These are phyloP conservation scores for Petasospora fabianii DNA, from an alignment of 1,139 yeast species.

Conservation along the genomic window DNA sequence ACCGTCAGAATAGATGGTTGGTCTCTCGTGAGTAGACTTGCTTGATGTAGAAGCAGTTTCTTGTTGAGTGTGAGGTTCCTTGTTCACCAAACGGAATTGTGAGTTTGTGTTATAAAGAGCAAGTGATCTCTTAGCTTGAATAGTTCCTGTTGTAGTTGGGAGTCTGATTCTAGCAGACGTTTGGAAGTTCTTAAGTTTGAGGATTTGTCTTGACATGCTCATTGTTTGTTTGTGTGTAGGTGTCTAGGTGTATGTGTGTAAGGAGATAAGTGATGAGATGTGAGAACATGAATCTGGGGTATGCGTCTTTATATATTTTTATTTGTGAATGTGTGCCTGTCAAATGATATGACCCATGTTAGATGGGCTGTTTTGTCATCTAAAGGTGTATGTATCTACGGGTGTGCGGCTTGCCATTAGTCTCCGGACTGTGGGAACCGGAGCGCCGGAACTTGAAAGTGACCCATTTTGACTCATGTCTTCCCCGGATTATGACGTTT, in stretches of 20 bases:
- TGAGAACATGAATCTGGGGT: slow-evolving; percentile 3
- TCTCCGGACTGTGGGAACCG: neutral
- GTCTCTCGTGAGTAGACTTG: slow-evolving; percentile 18
- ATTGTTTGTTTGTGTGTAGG: slow-evolving; percentile 1
- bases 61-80: slow-evolving; percentile 19
- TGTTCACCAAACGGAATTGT: slow-evolving; percentile 23
- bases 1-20: slow-evolving; percentile 28
- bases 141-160: slow-evolving; percentile 6
- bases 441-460: slow-evolving; percentile 6
- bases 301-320: slow-evolving; percentile 1
- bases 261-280: neutral
- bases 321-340: no score
- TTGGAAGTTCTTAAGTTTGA: slow-evolving; percentile 24
- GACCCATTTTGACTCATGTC: slow-evolving; percentile 1
- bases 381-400: neutral
- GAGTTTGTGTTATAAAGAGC: slow-evolving; percentile 19
- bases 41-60: slow-evolving; percentile 10
- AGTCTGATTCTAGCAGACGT: slow-evolving; percentile 26
- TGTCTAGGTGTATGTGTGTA: neutral
- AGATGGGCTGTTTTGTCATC: no score
- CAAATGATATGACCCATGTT: no score
- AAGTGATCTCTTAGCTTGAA: slow-evolving; percentile 17
- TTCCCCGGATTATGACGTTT: slow-evolving; percentile 5
- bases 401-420: neutral
- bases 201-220: slow-evolving; percentile 12